Conservation (phyloP, 2,329 filamentous ascomycete species). For the Chaetoscypha palmicola region DNA sequence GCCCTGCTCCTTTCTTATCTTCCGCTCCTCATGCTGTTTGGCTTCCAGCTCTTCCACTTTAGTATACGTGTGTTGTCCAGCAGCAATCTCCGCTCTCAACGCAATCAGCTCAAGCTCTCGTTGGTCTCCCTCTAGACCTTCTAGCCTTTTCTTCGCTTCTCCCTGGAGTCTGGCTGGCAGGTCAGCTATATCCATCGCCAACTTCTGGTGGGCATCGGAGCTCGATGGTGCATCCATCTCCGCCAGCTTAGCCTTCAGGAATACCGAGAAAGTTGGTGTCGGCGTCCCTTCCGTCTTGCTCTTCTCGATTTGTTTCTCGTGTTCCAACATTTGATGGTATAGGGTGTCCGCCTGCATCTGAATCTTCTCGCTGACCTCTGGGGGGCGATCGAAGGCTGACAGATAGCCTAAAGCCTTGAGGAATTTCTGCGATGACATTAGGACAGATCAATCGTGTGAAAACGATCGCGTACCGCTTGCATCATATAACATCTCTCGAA, state of each 20-base stretch:
- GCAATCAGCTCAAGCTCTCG: constrained; percentile 56
- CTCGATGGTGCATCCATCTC: constrained; percentile 6
- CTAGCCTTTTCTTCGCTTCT: constrained; percentile 47
- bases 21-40: constrained; percentile 47
- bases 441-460: neutral
- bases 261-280: constrained; percentile 51
- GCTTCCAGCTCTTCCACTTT: constrained; percentile 49
- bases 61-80: constrained; percentile 52
- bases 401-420: constrained; percentile 87
- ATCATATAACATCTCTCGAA: constrained; percentile 86
- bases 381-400: constrained; percentile 54
- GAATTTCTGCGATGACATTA: constrained; percentile 73
- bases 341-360: constrained; percentile 93
- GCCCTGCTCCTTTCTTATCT: constrained; percentile 49
- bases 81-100: constrained; percentile 53
- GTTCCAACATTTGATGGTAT: constrained; percentile 78
- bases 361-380: constrained; percentile 73
- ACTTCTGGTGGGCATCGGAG: constrained; percentile 14
- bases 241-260: constrained; percentile 34
- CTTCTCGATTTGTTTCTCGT: constrained; percentile 68
- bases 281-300: constrained; percentile 56
- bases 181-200: constrained; percentile 21
- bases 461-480: constrained; percentile 57
- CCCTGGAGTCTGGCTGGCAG: constrained; percentile 44
- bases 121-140: constrained; percentile 51